Evolutionary conservation across 75 land plant genomes (phyloP).

Genomic region (Pseudotsuga menziesii): DNA sequence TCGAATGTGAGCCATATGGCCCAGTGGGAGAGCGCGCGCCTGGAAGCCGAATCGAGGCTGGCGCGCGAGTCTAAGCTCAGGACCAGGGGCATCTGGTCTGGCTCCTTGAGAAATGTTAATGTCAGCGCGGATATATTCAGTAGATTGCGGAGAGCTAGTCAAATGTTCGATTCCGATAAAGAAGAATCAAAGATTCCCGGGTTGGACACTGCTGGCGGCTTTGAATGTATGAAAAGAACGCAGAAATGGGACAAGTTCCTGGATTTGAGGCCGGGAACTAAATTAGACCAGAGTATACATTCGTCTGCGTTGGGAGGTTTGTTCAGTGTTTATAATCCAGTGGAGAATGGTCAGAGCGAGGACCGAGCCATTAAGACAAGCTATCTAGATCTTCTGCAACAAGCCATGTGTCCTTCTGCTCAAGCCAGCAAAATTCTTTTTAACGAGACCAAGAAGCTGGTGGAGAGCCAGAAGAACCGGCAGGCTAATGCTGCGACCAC

Average conservation of each 20-base stretch:
- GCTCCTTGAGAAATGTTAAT: no score
- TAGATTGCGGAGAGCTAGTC: neutral
- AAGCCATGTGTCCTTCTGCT: constrained; percentile 7
- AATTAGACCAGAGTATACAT: neutral
- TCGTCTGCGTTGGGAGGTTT: neutral
- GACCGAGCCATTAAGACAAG: neutral
- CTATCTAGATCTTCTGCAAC: neutral
- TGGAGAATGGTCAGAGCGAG: neutral
- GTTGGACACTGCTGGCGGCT: neutral
- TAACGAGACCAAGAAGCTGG: neutral
- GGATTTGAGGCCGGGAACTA: no score
- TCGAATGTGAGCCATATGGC: constrained; percentile 63
- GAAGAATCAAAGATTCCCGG: no score
- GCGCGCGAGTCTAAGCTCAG: constrained; percentile 42
- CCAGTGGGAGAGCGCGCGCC: constrained; percentile 74
- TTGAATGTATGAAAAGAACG: neutral
- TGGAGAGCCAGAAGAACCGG: neutral
- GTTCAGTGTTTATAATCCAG: neutral
- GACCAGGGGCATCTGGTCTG: neutral
- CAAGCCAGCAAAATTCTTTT: neutral
- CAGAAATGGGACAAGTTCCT: neutral
- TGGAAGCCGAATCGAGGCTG: constrained; percentile 61
- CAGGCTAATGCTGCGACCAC: neutral
- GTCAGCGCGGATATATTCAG: neutral
- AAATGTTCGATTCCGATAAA: neutral